A percentile compares a stretch with the other conserved stretches of the same genome.
phyloP scores from a whole-genome alignment of 306 rosid genomes.

The Senna siamea region DNA sequence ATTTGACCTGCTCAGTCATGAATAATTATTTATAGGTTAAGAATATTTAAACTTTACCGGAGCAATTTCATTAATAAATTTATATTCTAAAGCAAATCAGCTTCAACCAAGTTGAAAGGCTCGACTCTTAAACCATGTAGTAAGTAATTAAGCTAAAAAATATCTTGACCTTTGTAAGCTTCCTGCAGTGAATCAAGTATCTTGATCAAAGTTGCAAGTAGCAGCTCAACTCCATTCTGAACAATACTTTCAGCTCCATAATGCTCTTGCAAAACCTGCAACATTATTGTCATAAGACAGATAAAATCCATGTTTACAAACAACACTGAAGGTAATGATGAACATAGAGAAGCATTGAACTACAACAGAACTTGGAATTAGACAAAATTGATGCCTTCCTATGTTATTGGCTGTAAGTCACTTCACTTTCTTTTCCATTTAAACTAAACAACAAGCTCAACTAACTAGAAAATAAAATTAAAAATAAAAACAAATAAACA shows the following conservation, averaged over 20 bases:
- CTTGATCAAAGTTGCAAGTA: constrained; percentile 65
- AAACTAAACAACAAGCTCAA: neutral
- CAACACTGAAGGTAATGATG: constrained; percentile 26
- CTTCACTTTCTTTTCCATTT: neutral
- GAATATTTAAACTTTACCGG: too few species aligned
- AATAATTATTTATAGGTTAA: constrained; percentile 28
- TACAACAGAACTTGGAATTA: neutral
- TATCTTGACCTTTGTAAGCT: constrained; percentile 65
- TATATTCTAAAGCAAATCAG: constrained; percentile 32
- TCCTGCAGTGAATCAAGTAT: constrained; percentile 66
- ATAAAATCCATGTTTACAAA: constrained; percentile 13
- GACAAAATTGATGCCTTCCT: neutral
- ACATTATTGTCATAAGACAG: constrained; percentile 29
- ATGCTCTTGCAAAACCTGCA: constrained; percentile 74
- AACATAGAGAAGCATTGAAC: constrained; percentile 14
- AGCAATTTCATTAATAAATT: neutral
- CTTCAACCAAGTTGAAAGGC: constrained; percentile 12
- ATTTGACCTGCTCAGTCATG: constrained; percentile 77
- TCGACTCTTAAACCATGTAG: constrained; percentile 20
- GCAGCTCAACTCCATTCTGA: constrained; percentile 64
- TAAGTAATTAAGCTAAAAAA: constrained; percentile 33
- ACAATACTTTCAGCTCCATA: constrained; percentile 58
- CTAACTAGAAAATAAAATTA: too few species aligned
- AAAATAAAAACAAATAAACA: neutral
- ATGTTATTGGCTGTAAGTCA: neutral